Evolutionary conservation across 148 eudicot species (phyloP).

Genomic region (Oxyria digyna): DNA sequence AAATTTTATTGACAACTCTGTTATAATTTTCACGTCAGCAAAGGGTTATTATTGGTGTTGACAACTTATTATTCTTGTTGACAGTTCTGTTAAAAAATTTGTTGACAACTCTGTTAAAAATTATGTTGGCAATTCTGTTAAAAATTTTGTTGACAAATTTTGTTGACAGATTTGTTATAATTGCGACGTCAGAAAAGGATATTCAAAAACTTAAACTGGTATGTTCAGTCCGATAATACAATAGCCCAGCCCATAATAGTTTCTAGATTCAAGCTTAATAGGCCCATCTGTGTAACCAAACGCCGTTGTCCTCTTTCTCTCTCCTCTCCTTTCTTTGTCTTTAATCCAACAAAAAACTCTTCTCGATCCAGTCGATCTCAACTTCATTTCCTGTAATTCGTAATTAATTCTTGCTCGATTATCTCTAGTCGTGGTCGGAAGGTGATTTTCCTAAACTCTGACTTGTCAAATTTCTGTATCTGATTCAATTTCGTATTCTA

Average conservation of each 20-base stretch:
- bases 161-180: too few species aligned
- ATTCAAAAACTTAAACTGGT: too few species aligned
- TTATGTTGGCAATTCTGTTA: too few species aligned
- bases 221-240: neutral
- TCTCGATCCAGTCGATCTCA: conserved; percentile 1
- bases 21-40: too few species aligned
- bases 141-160: too few species aligned
- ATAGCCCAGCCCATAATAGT: neutral
- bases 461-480: neutral
- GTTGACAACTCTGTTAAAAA: too few species aligned
- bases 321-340: neutral
- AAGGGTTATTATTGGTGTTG: too few species aligned
- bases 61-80: too few species aligned
- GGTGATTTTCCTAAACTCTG: neutral
- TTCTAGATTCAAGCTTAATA: neutral
- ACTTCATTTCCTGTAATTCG: neutral
- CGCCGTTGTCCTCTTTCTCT: neutral
- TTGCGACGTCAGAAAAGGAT: too few species aligned
- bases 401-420: neutral
- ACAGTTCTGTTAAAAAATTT: too few species aligned
- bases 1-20: too few species aligned
- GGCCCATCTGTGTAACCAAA: neutral
- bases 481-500: neutral
- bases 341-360: neutral
- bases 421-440: neutral